Evolutionary conservation across 1,139 yeast species (phyloP).

Genomic region (Trichomonascaceae sp.): DNA sequence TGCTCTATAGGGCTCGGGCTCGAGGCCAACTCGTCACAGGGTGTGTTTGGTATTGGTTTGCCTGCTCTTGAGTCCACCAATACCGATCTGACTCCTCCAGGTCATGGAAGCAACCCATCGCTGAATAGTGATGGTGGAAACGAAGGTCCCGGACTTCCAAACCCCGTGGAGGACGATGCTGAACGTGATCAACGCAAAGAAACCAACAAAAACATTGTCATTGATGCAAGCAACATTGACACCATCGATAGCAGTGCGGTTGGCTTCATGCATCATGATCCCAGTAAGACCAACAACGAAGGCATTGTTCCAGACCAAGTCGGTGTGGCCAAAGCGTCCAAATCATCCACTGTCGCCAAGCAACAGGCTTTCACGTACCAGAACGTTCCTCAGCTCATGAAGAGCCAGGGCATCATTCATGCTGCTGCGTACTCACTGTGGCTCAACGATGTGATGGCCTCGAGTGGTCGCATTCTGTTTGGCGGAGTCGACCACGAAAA

Average conservation of each 20-base stretch:
- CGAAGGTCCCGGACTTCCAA: too few species aligned
- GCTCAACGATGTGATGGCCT: slow-evolving; percentile 29
- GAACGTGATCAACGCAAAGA: too few species aligned
- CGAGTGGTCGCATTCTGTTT: slow-evolving; percentile 36
- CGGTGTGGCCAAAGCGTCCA: too few species aligned
- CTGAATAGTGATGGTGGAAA: too few species aligned
- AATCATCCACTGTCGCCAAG: not conserved
- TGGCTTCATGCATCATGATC: too few species aligned
- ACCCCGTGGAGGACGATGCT: too few species aligned
- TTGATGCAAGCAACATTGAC: too few species aligned
- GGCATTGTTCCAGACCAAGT: not conserved
- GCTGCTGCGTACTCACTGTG: slow-evolving; percentile 40
- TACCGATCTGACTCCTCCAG: slow-evolving; percentile 23
- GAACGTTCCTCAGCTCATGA: slow-evolving; percentile 7
- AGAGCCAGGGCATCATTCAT: slow-evolving; percentile 21
- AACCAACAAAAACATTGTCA: too few species aligned
- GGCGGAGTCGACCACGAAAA: slow-evolving; percentile 48
- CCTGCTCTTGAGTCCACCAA: slow-evolving; percentile 28
- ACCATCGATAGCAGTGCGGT: too few species aligned
- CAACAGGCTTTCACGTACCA: slow-evolving; percentile 5
- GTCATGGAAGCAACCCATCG: too few species aligned
- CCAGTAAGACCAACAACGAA: not conserved
- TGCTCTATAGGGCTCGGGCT: slow-evolving; percentile 33
- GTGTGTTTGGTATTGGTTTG: slow-evolving; percentile 45
- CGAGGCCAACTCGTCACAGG: slow-evolving; percentile 31